Conservation (phyloP, 2,329 filamentous ascomycete genomes). For the Ceratocystiopsis minuta region DNA sequence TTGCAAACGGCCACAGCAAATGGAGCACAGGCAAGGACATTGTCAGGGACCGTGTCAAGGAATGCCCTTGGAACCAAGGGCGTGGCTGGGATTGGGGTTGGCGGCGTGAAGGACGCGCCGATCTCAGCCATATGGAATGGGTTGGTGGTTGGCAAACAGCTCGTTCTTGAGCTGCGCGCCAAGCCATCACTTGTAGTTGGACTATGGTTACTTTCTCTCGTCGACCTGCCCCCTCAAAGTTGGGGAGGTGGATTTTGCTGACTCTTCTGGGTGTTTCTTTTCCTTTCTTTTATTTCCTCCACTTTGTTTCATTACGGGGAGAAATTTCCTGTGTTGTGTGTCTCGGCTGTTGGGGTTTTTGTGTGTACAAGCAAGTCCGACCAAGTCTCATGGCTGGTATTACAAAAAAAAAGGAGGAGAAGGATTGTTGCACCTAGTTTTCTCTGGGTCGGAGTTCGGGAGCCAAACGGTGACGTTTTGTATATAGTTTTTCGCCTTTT, state of each 20-base stretch:
- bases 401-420: constrained; percentile 11
- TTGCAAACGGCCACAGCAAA: constrained; percentile 15
- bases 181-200: constrained; percentile 42
- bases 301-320: background rate
- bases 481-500: background rate
- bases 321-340: background rate
- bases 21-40: constrained; percentile 21
- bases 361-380: constrained; percentile 7
- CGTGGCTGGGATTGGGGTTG: constrained; percentile 43
- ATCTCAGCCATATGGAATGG: constrained; percentile 76
- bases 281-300: background rate
- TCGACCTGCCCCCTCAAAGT: constrained; percentile 1
- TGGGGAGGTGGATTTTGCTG: constrained; percentile 8
- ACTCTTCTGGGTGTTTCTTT: constrained; percentile 7
- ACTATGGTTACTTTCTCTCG: constrained; percentile 16
- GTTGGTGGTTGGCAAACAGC: constrained; percentile 78
- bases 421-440: too few species aligned
- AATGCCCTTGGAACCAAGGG: constrained; percentile 38
- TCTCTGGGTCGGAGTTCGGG: too few species aligned
- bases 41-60: constrained; percentile 16
- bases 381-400: constrained; percentile 10
- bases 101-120: constrained; percentile 43
- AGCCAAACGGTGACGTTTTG: too few species aligned
- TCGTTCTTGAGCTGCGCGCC: constrained; percentile 5
- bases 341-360: background rate